phyloP scores from a whole-genome alignment of 108 stramenopile species.

The Conticribra guillardii region DNA sequence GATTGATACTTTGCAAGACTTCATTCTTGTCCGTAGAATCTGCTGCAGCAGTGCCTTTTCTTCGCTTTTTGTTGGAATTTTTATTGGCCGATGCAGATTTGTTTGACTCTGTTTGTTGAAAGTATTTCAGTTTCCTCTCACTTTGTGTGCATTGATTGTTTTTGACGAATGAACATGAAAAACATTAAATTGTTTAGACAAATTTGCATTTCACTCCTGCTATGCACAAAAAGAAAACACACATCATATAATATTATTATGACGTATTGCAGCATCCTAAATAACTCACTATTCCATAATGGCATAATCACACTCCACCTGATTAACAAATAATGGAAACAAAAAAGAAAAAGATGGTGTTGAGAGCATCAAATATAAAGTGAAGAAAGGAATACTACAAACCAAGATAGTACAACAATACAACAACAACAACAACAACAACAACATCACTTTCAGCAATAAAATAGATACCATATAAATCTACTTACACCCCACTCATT shows the following conservation, averaged over 20 bases:
- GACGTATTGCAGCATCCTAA: too few relatives aligned
- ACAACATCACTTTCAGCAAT: too few relatives aligned
- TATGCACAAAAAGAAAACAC: background rate
- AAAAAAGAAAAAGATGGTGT: too few relatives aligned
- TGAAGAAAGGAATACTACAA: too few relatives aligned
- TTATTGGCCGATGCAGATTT: conserved; percentile 1
- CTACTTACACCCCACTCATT: conserved; percentile 60
- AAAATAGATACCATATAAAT: too few relatives aligned
- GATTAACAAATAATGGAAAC: too few relatives aligned
- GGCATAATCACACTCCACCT: conserved; percentile 53
- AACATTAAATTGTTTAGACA: background rate
- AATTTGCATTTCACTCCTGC: background rate
- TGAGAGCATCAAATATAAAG: too few relatives aligned
- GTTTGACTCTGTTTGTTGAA: conserved; percentile 2
- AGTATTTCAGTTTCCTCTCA: conserved; percentile 36
- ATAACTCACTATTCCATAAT: conserved; percentile 46
- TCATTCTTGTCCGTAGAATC: background rate
- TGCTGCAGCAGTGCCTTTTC: background rate
- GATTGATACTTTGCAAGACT: too few relatives aligned
- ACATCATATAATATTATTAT: background rate
- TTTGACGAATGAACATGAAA: too few relatives aligned
- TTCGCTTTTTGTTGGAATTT: conserved; percentile 11
- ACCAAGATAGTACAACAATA: too few relatives aligned
- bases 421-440: too few relatives aligned
- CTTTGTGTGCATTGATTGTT: too few relatives aligned